Conservation (phyloP, 768 basidiomycete genomes). For the Cystobasidiopsis lactophilus region DNA sequence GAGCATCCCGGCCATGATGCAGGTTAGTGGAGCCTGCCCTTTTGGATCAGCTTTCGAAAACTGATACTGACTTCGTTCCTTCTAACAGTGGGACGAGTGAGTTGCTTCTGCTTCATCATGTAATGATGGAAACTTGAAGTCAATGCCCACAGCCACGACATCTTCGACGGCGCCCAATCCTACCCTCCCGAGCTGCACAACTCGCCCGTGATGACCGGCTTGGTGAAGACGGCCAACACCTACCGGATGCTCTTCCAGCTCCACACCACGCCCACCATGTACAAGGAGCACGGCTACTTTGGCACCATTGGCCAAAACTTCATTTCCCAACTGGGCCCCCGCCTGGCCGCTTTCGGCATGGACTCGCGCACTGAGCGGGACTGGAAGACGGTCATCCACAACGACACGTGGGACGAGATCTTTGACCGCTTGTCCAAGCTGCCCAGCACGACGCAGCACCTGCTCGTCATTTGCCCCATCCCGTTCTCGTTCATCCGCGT, state of each 20-base stretch:
- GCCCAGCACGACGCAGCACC: constrained; percentile 8
- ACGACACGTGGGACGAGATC: constrained; percentile 3
- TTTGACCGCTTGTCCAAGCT: constrained; percentile 6
- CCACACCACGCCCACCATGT: constrained; percentile 7
- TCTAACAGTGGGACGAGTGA: neutral
- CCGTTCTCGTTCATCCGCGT: constrained; percentile 14
- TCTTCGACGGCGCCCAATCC: constrained; percentile 8
- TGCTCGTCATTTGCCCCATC: constrained; percentile 10
- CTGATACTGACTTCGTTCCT: neutral
- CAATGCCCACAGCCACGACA: neutral
- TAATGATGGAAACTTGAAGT: too few relatives aligned
- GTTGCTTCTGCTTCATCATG: too few relatives aligned
- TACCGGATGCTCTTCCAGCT: constrained; percentile 11
- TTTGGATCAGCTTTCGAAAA: constrained; percentile 5
- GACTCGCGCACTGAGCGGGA: constrained; percentile 8
- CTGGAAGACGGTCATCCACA: neutral
- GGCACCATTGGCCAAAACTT: constrained; percentile 5
- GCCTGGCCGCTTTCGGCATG: constrained; percentile 1
- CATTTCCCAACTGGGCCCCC: constrained; percentile 7
- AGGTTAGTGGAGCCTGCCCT: too few relatives aligned
- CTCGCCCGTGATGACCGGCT: constrained; percentile 10
- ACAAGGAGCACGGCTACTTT: constrained; percentile 4
- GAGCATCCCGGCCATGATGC: constrained; percentile 8
- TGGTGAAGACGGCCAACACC: constrained; percentile 6
- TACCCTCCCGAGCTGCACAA: constrained; percentile 8